Percentiles rank a stretch among this genome's conserved stretches.
These are phyloP conservation scores for Tremellales sp. DNA, from an alignment of 1,284 basidiomycete species.

Conservation along the genomic window DNA sequence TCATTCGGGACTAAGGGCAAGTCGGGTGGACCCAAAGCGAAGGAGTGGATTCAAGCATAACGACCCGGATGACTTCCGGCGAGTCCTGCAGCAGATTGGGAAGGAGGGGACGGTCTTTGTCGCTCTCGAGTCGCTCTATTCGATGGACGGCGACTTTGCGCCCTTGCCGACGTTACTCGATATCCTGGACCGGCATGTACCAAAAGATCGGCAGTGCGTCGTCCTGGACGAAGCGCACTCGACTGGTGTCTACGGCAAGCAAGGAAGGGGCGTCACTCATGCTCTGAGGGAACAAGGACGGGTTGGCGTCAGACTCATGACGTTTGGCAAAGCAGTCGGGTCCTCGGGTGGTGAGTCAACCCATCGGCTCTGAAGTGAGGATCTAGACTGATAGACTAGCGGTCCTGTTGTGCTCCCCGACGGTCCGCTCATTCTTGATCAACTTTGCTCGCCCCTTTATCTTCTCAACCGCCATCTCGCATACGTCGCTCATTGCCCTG, in stretches of 20 bases:
- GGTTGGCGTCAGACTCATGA: slow-evolving; percentile 54
- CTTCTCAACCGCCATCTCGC: slow-evolving; percentile 77
- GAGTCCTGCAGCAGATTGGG: slow-evolving; percentile 21
- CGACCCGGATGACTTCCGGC: slow-evolving; percentile 49
- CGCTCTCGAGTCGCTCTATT: slow-evolving; percentile 85
- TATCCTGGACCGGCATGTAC: slow-evolving; percentile 51
- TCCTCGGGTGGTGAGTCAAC: slow-evolving; percentile 67
- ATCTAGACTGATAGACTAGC: slow-evolving; percentile 55
- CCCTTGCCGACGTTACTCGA: slow-evolving; percentile 63
- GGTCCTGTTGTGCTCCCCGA: slow-evolving; percentile 66
- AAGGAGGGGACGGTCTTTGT: slow-evolving; percentile 48
- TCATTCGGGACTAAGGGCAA: slow-evolving; percentile 79
- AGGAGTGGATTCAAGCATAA: slow-evolving; percentile 69
- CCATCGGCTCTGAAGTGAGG: too few relatives aligned
- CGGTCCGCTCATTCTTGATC: slow-evolving; percentile 76
- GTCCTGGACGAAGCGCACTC: slow-evolving; percentile 80
- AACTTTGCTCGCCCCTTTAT: slow-evolving; percentile 91
- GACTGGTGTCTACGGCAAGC: slow-evolving; percentile 65
- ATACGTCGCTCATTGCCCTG: slow-evolving; percentile 68
- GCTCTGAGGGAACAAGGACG: slow-evolving; percentile 38
- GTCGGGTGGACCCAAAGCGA: slow-evolving; percentile 52
- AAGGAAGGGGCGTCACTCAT: slow-evolving; percentile 58
- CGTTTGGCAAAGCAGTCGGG: slow-evolving; percentile 67
- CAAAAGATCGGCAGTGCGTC: slow-evolving; percentile 49
- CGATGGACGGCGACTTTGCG: slow-evolving; percentile 91